Conservation (phyloP, 2,329 filamentous ascomycete genomes). For the Lasiodiplodia gonubiensis region DNA sequence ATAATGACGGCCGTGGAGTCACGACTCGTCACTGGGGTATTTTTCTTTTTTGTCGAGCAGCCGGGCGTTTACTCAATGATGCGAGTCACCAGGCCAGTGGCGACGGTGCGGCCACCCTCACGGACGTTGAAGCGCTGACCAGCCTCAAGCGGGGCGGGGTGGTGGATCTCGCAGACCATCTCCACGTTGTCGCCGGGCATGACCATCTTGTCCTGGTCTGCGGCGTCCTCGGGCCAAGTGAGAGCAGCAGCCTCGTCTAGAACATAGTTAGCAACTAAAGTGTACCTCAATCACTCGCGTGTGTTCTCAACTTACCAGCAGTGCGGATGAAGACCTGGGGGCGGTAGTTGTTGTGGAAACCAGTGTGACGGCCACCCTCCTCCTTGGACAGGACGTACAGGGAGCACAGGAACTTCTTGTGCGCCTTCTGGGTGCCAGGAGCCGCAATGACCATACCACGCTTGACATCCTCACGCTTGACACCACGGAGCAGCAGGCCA, state of each 20-base stretch:
- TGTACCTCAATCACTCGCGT: background rate
- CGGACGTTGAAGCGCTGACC: slow-evolving; percentile 98
- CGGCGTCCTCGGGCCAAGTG: slow-evolving; percentile 83
- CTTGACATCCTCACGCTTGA: slow-evolving; percentile 91
- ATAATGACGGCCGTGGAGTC: slow-evolving; percentile 3
- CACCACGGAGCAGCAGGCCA: slow-evolving; percentile 90
- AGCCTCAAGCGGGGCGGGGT: slow-evolving; percentile 84
- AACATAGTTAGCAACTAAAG: background rate
- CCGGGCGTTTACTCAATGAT: slow-evolving; percentile 40
- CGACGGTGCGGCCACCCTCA: slow-evolving; percentile 77
- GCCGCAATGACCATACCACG: slow-evolving; percentile 93
- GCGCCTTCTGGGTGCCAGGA: slow-evolving; percentile 82
- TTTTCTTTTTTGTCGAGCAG: background rate
- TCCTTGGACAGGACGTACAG: slow-evolving; percentile 98
- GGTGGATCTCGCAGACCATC: slow-evolving; percentile 87
- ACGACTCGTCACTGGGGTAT: slow-evolving; percentile 10
- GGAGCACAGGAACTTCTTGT: slow-evolving; percentile 90
- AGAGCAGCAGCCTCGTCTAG: slow-evolving; percentile 73
- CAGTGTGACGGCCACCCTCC: slow-evolving; percentile 95
- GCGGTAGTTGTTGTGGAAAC: slow-evolving; percentile 95
- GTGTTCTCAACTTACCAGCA: slow-evolving; percentile 67
- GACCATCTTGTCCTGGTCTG: slow-evolving; percentile 79
- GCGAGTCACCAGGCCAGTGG: slow-evolving; percentile 48
- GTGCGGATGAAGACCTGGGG: slow-evolving; percentile 97
- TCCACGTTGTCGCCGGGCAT: slow-evolving; percentile 99